Evolutionary conservation across 2,329 filamentous ascomycete species (phyloP), one percentile per base, ranked within the genome.

Genomic region (Colletotrichum scovillei): DNA sequence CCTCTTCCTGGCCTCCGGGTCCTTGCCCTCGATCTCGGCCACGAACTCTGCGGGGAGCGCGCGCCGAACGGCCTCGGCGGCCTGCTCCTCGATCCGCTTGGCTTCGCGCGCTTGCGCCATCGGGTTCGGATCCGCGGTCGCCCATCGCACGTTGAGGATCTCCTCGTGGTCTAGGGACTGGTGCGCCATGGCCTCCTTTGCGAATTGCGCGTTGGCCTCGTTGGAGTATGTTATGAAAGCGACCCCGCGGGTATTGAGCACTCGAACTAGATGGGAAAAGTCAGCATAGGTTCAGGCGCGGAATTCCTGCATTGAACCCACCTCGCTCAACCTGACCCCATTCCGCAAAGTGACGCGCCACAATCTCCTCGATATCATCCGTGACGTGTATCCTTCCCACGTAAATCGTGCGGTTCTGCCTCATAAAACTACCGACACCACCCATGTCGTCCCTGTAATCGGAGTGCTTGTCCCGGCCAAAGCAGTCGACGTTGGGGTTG

Each of bases 391-490:
- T 98, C 60, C 95, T 88, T 5, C 97, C 97, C 0, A 98, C 91
- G 78, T 99, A 99, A 6, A 99, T 87, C 1, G 97, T 99, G 38
- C 97, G 89, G 81, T 99, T 99, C 80, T 97, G 94, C 26, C 97
- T 89, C 91, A 95, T 93, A 80, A 99, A 99, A 74, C 91, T 95
- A 30, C 97, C 97, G 2, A 98, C 95, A 76, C 97, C 97, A 66
- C 96, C 95, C 97, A 99, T 98, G 82, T 98, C 96, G 81, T 98
- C 96, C 78, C 95, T 88, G 84, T 98, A 98, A 80, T 98, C 96
- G 75, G 90, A 93, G 79, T 95, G 94, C 85, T 97, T 98, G 87
- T 98, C 96, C 72, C 96, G 89, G 2, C 95, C 95, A 79, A 99
- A 99, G 80, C 95, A 97, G 84, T 99, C 97, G 24, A 98, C 92